These are phyloP conservation scores for Suillus sp. DNA, from an alignment of 768 basidiomycete species.

Conservation along the genomic window DNA sequence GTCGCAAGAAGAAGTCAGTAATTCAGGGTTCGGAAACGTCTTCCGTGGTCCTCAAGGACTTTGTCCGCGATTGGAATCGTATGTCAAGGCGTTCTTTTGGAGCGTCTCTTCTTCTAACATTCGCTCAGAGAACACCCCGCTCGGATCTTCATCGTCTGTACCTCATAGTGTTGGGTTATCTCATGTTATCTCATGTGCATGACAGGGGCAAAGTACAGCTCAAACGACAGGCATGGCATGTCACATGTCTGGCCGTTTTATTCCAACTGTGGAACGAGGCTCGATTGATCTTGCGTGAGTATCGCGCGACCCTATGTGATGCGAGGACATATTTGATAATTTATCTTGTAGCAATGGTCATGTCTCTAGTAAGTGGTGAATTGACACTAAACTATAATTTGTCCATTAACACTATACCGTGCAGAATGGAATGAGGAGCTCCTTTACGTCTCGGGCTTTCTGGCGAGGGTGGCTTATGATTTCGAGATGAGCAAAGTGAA, in stretches of 20 bases:
- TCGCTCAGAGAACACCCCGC: conserved; percentile 49
- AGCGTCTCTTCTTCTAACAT: background rate
- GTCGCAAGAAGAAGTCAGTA: conserved; percentile 58
- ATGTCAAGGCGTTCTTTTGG: conserved; percentile 18
- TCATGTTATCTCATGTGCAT: background rate
- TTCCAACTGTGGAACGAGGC: conserved; percentile 93
- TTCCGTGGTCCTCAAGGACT: conserved; percentile 64
- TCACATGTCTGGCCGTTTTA: conserved; percentile 75
- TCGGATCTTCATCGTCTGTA: conserved; percentile 73
- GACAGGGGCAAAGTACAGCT: conserved; percentile 81
- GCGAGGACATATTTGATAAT: conserved; percentile 4
- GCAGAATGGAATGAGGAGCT: conserved; percentile 92
- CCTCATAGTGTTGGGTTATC: background rate
- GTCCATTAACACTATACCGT: background rate
- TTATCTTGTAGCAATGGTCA: conserved; percentile 64
- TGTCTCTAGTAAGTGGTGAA: conserved; percentile 59
- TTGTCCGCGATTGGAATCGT: conserved; percentile 80
- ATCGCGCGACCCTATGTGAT: background rate
- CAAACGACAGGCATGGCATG: conserved; percentile 82
- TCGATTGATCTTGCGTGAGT: conserved; percentile 80
- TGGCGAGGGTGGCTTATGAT: conserved; percentile 84
- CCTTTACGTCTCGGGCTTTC: conserved; percentile 76
- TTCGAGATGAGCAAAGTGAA: conserved; percentile 65
- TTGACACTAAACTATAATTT: background rate
- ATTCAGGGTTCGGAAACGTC: conserved; percentile 65